Base-by-base conservation (phyloP, 129 eudicot species). In the Saussurea involucrata region DNA sequence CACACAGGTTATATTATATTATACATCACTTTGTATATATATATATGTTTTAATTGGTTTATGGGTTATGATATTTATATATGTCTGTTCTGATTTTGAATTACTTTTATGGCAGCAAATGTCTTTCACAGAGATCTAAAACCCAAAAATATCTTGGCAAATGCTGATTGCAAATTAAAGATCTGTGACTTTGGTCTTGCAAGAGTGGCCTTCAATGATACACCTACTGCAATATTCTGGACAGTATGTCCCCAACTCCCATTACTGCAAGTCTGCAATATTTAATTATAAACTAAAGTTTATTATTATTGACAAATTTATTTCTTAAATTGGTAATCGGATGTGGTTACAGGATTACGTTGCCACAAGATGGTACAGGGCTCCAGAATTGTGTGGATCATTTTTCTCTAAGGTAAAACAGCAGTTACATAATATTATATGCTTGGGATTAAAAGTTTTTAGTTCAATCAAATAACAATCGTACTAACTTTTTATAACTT, bases 201-300 rank as follows among this genome's bases (percentile, higher is more conserved):
- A 74, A 87, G 98, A 81, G 98, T 93, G 29, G 98, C 98, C n/a
- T 93, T 93, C 66, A 93, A 85, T 87, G 98, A 93, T 76, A 93
- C 98, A 33, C 98, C 98, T 24, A 93, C 98, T 64, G 98, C 98
- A 4, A 93, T 93, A 77, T 93, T 93, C 77, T 93, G 98, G 98
- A 90, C 98, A 11, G 98, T 93, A 88, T 53, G 90, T 64, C 21
- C 27, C n/a, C 75, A 15, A 61, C 28, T 78, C 68, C 32, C 32
- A 60, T 24, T 79, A 32, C 24, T 17, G 17, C n/a, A n/a, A n/a
- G n/a, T n/a, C n/a, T n/a, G n/a, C n/a, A n/a, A n/a, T n/a, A n/a
- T n/a, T n/a, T n/a, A n/a, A n/a, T n/a, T n/a, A n/a, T 42, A 3
- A 21, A 40, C 55, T 57, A 55, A 53, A 17, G 29, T 61, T 71